A percentile compares a stretch with the other conserved stretches of the same genome.
These are phyloP conservation scores for Gamsiella multidivaricata DNA, from an alignment of 192 early-diverging fungal species.

Conservation along the genomic window DNA sequence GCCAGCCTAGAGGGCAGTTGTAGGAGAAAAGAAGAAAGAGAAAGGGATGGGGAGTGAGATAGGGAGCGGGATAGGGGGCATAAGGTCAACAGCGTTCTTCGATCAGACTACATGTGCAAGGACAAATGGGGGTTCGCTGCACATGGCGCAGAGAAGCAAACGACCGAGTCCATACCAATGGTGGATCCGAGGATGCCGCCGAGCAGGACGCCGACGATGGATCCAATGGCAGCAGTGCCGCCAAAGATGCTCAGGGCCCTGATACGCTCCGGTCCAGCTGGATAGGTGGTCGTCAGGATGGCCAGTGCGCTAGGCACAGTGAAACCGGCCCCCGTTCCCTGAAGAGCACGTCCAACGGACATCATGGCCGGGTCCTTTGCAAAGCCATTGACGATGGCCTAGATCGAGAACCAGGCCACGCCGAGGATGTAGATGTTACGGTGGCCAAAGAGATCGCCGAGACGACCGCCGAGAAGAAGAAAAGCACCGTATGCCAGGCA, in stretches of 20 bases:
- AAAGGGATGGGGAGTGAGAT: too few relatives aligned
- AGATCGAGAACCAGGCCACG: slow-evolving; percentile 41
- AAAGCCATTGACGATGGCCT: slow-evolving; percentile 43
- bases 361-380: slow-evolving; percentile 32
- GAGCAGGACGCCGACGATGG: slow-evolving; percentile 36
- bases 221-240: slow-evolving; percentile 39
- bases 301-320: slow-evolving; percentile 55
- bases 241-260: slow-evolving; percentile 40
- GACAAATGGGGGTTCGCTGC: neutral
- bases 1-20: slow-evolving; percentile 25
- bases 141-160: too few relatives aligned
- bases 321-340: slow-evolving; percentile 51
- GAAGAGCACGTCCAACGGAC: slow-evolving; percentile 45
- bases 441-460: slow-evolving; percentile 54
- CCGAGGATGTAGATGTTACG: slow-evolving; percentile 43
- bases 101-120: too few relatives aligned
- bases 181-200: slow-evolving; percentile 42
- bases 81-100: too few relatives aligned
- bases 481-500: slow-evolving; percentile 53
- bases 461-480: slow-evolving; percentile 39
- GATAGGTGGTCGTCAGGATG: slow-evolving; percentile 43
- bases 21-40: neutral
- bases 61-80: too few relatives aligned
- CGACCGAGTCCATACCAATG: neutral
- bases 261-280: slow-evolving; percentile 36